Evolutionary conservation across 1,284 basidiomycete species (phyloP), one percentile per base, ranked within the genome.

Genomic region (Apiotrichum gamsii): DNA sequence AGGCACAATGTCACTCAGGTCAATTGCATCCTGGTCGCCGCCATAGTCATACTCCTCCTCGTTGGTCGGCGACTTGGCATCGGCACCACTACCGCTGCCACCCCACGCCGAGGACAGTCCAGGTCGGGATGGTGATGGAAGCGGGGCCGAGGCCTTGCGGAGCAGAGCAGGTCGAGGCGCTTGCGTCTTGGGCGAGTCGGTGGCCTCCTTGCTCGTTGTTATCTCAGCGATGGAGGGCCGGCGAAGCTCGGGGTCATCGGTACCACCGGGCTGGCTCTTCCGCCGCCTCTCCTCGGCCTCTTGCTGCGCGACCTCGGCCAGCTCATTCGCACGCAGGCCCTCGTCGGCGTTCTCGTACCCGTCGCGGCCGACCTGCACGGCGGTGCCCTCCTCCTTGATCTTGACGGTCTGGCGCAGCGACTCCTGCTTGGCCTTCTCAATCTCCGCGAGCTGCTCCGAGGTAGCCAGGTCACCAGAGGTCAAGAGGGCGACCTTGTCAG

Each of bases 271-370:
- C 15, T 33, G 41, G 13, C 28, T 32, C 39, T 43, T 34, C 19
- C 46, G 33, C 42, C 51, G 39, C 29, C 49, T 34, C 21, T 35
- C 41, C 47, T 51, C 46, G 46, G 56, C 53, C 35, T 45, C 39
- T 13, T 33, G 31, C 35, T 42, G 31, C 23, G 32, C 29, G n/a
- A 39, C 28, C 45, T 42, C 39, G 4, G 40, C 37, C 31, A 37
- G 24, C 53, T 29, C 57, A 35, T 32, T 46, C 35, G 11, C 36
- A 15, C 25, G 21, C 21, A 19, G 36, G 19, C 37, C 33, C 38
- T 62, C 60, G 23, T 60, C 63, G 14, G 57, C 55, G 20, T 54
- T 51, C 45, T 69, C 69, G 24, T 67, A 57, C 3, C 69, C 69
- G 49, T 71, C 69, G 34, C 66, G 49, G 11, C 64, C 67, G 3